Percentiles rank a stretch among this genome's conserved stretches.
phyloP scores from a whole-genome alignment of 768 basidiomycete species.

The Crepidotus variabilis region DNA sequence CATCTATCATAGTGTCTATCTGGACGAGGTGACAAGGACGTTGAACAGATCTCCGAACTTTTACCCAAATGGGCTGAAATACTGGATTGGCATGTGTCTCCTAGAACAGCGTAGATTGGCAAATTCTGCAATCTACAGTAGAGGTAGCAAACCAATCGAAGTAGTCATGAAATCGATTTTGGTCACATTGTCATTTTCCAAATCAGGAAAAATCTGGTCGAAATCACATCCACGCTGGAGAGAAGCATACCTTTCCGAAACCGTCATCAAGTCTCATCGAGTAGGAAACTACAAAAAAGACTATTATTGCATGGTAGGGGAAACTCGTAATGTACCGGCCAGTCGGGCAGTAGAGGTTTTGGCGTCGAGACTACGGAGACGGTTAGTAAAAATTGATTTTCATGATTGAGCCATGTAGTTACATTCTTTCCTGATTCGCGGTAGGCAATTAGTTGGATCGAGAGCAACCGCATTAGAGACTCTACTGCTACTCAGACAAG shows the following conservation, averaged over 20 bases:
- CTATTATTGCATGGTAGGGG: constrained; percentile 36
- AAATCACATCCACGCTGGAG: no score
- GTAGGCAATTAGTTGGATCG: constrained; percentile 89
- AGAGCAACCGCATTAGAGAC: constrained; percentile 88
- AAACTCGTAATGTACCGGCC: constrained; percentile 32
- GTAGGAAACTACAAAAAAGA: no score
- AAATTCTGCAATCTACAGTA: background rate
- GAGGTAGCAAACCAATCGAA: no score
- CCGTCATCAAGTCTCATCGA: no score
- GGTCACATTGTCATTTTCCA: background rate
- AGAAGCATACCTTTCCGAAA: no score
- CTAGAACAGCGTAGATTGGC: constrained; percentile 13
- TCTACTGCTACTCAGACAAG: constrained; percentile 80
- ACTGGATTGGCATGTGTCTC: constrained; percentile 86
- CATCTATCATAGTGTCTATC: constrained; percentile 67
- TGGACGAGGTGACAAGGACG: constrained; percentile 97
- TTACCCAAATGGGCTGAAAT: constrained; percentile 94
- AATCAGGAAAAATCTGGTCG: background rate
- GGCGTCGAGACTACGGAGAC: constrained; percentile 64
- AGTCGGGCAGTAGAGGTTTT: constrained; percentile 65
- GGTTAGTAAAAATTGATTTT: constrained; percentile 43
- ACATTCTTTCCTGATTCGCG: constrained; percentile 14
- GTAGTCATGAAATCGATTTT: no score
- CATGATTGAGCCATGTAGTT: constrained; percentile 5
- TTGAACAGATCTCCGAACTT: constrained; percentile 91